Base-by-base conservation (phyloP, 345 rosid genomes). In the Acer negundo region DNA sequence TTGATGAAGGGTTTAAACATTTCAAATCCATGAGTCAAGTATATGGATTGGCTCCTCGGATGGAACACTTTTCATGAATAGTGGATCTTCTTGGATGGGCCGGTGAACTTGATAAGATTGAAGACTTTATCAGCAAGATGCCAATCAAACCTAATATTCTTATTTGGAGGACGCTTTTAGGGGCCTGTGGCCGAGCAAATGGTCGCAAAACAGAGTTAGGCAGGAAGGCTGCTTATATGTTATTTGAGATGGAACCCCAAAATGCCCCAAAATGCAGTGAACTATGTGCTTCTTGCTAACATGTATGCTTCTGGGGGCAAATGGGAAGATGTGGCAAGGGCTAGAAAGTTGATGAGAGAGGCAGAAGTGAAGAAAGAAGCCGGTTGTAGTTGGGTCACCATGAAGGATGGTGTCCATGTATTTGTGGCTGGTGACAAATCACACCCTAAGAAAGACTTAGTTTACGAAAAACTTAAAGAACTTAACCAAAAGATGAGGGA, bases 41-140 rank as follows among this genome's bases (percentile, higher is more conserved):
- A 42, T 90, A 87, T 40, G 85, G 89, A 22, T 80, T 95, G 81
- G 79, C 76, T 66, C 98, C 98, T 68, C 82, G 85, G 83, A 85
- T 85, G 69, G 97, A 95, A 84, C 95, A 95, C 65, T 93, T 80
- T 76, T 95, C 98, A 71, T 95, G 97, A 63, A 90, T 95, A 93
- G 98, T 88, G 77, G 97, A 95, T 82, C 87, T 93, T 62, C 90
- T 95, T 6, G 98, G 95, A 62, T 91, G 97, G 78, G 98, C 98
- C 10, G 94, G 97, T 62, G 86, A 92, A 79, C 87, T 93, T 10
- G 89, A 85, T 74, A 90, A 88, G 84, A 77, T 95, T 46, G 97
- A 95, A 86, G 73, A 80, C 15, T 93, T 95, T 82, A 82, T 95
- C 28, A 62, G 81, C 65, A 75, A 55, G 63, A 91, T 93, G 95